phyloP scores from a whole-genome alignment of 306 rosid genomes.

The Albizia julibrissin region DNA sequence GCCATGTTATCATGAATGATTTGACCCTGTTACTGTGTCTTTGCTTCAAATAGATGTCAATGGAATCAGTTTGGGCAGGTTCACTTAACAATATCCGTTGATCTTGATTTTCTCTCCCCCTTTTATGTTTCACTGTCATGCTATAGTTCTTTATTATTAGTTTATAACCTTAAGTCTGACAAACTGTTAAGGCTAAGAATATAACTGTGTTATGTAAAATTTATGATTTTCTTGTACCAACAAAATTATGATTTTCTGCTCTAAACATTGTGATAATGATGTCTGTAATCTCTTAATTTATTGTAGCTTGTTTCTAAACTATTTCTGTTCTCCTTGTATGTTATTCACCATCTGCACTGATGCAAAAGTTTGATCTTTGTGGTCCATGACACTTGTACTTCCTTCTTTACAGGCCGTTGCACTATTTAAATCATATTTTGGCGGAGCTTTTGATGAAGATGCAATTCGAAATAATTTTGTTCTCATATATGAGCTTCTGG shows the following conservation, averaged over 20 bases:
- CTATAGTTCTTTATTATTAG: background rate
- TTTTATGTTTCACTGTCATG: background rate
- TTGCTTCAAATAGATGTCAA: background rate
- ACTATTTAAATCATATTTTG: conserved; percentile 94
- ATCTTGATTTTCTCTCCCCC: background rate
- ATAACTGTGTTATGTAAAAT: background rate
- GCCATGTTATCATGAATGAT: background rate
- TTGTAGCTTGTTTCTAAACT: background rate
- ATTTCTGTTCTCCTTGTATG: background rate
- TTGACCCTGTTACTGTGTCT: background rate
- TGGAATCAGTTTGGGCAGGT: background rate
- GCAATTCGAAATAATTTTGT: conserved; percentile 98
- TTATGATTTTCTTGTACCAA: background rate
- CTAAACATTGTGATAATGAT: background rate
- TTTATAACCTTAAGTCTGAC: background rate
- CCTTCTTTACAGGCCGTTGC: conserved; percentile 76
- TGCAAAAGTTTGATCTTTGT: background rate
- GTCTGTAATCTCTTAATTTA: background rate
- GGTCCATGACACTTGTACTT: conserved; percentile 27
- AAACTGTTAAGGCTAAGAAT: background rate
- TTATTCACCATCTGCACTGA: conserved; percentile 5
- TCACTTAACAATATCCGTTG: background rate
- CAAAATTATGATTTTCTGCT: background rate
- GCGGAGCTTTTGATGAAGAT: conserved; percentile 98
- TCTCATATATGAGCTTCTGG: conserved; percentile 93